Evolutionary conservation across 352 stramenopile genomes (phyloP).

Genomic region (Globisporangium apiculatum): DNA sequence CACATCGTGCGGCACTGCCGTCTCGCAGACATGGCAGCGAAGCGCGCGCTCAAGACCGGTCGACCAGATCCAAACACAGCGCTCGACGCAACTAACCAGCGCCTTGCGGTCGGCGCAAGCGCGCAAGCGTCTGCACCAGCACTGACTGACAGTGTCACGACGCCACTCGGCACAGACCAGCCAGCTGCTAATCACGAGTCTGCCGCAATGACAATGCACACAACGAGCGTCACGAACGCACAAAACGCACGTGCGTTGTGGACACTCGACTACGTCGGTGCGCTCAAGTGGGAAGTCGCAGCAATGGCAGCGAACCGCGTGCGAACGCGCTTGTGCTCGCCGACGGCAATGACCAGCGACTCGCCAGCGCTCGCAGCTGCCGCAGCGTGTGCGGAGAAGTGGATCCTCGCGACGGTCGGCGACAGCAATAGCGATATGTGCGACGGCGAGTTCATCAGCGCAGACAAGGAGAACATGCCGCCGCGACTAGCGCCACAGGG

Average conservation of each 20-base stretch:
- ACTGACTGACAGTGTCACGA: no score
- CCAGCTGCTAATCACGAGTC: no score
- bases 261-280: conserved; percentile 4
- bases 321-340: background rate
- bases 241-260: no score
- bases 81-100: no score
- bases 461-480: conserved; percentile 11
- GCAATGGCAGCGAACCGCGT: background rate
- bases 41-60: conserved; percentile 5
- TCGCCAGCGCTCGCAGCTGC: background rate
- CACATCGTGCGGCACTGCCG: conserved; percentile 8
- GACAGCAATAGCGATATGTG: no score
- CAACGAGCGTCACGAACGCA: no score
- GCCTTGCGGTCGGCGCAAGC: background rate
- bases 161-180: no score
- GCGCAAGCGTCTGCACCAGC: background rate
- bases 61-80: conserved; percentile 1
- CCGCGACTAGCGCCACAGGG: background rate
- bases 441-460: background rate
- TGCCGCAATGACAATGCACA: no score
- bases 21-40: conserved; percentile 7
- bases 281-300: conserved; percentile 2
- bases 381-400: conserved; percentile 1
- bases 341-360: background rate
- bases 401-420: background rate